Base-by-base conservation (phyloP, 139 green algal species). In the Micractinium sp. region DNA sequence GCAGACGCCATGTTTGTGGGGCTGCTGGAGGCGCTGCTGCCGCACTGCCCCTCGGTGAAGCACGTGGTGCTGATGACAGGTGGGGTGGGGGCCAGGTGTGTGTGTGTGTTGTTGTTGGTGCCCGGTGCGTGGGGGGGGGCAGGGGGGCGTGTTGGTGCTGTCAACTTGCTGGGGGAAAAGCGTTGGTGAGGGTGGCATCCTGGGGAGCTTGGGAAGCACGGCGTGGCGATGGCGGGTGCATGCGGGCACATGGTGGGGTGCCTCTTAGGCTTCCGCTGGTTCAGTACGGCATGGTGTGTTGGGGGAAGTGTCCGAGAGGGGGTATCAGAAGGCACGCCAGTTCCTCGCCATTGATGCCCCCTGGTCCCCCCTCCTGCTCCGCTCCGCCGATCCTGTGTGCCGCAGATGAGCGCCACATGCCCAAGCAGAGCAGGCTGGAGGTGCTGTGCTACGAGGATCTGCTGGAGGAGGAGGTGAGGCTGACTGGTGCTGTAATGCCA, bases 371-470 rank as follows among this genome's bases (percentile, higher is more conserved):
- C 56, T 87, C n/a, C 15, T 15, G 0, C 27, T 29, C 16, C 38
- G 63, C 67, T 20, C 9, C 31, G 53, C 71, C 14, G 87, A 83
- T 78, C 90, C 20, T 1, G 19, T 19, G n/a, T 0, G 5, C 33
- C 60, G 56, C 66, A 87, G 82, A 87, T 38, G 63, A 79, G 82
- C 82, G 86, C 81, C 88, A 95, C 89, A 95, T 95, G 93, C 93
- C 89, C 5, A 79, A 79, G 38, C 29, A 69, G 1, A 41, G 61
- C 73, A 35, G 27, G 60, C 82, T 90, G 61, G 91, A 35, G 7
- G 3, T 90, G 15, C 78, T 95, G 47, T 98, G 94, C 92, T 97
- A 97, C 35, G 95, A 97, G 91, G 93, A 96, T 77, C 91, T 96
- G 73, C 81, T 97, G 66, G 88, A 92, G 12, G 86, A 88, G 16